A percentile compares a stretch with the other conserved stretches of the same genome.
Evolutionary conservation across 495 filamentous ascomycete species (phyloP).

Genomic region (Hypoxylon intermedium): DNA sequence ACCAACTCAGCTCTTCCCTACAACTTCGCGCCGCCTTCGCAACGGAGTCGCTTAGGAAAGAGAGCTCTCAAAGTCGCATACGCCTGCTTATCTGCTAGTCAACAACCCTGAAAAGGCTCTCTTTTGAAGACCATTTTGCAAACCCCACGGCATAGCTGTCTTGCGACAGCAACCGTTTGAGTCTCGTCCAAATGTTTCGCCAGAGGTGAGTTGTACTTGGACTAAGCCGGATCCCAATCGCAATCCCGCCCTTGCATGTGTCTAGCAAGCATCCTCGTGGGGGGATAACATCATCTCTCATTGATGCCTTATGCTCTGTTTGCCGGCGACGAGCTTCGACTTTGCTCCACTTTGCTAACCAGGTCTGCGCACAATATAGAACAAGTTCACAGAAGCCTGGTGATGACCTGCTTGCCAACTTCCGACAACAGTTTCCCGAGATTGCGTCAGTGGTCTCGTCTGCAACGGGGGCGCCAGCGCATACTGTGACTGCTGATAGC

Average conservation of each 20-base stretch:
- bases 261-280: conserved; percentile 1
- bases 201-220: conserved; percentile 42
- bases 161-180: conserved; percentile 38
- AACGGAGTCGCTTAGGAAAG: conserved; percentile 5
- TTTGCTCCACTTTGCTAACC: conserved; percentile 37
- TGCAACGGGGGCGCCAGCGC: conserved; percentile 41
- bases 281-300: conserved; percentile 10
- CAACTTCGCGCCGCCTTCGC: conserved; percentile 18
- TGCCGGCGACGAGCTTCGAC: conserved; percentile 14
- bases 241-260: conserved; percentile 22
- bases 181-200: conserved; percentile 47
- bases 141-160: conserved; percentile 28
- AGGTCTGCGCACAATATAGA: conserved; percentile 51
- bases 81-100: conserved; percentile 14
- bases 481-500: conserved; percentile 49
- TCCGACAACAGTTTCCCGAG: conserved; percentile 80
- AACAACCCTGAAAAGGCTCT: conserved; percentile 9
- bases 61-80: conserved; percentile 22
- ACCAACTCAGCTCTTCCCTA: conserved; percentile 4
- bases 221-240: conserved; percentile 5
- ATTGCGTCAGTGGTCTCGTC: conserved; percentile 53
- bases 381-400: conserved; percentile 86
- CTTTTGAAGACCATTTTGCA: conserved; percentile 30
- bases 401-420: conserved; percentile 82
- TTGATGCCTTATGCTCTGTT: conserved; percentile 31